phyloP scores from a whole-genome alignment of 306 rosid genomes.

The Lathyrus aphaca region DNA sequence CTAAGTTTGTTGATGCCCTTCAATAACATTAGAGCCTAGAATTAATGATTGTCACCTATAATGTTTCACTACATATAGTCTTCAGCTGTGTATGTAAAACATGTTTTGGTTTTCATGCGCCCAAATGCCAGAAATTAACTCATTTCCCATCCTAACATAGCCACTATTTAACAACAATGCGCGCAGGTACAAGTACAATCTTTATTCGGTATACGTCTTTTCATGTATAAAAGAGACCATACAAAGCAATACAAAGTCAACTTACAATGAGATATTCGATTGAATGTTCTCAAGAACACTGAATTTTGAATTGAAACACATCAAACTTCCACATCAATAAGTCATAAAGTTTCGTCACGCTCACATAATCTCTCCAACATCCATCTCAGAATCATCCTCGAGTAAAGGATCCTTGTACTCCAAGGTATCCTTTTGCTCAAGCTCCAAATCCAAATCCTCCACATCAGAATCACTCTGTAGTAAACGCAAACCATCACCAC shows the following conservation, averaged over 20 bases:
- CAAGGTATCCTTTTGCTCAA: slow-evolving; percentile 47
- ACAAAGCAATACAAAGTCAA: slow-evolving; percentile 27
- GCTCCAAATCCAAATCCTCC: slow-evolving; percentile 44
- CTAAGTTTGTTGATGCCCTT: slow-evolving; percentile 7
- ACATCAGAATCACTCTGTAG: slow-evolving; percentile 47
- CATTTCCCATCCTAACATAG: background rate
- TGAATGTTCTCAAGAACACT: slow-evolving; percentile 13
- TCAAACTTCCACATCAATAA: background rate
- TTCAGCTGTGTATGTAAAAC: background rate
- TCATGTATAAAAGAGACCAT: background rate
- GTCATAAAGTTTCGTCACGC: slow-evolving; percentile 30
- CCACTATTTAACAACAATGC: slow-evolving; percentile 1
- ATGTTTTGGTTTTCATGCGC: slow-evolving; percentile 15
- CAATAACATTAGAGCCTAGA: background rate
- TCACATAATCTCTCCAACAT: slow-evolving; percentile 50
- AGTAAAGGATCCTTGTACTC: slow-evolving; percentile 43
- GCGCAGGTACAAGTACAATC: background rate
- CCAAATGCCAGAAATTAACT: background rate
- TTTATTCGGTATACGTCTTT: slow-evolving; percentile 9
- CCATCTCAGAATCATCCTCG: slow-evolving; percentile 58
- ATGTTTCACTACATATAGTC: slow-evolving; percentile 5
- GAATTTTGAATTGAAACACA: slow-evolving; percentile 27
- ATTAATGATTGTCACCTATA: background rate
- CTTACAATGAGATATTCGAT: slow-evolving; percentile 15
- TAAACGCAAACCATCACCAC: slow-evolving; percentile 37